Percentiles rank a stretch among this genome's conserved stretches.
Evolutionary conservation across 169 alveolate genomes (phyloP).

Genomic region (Plasmodium malariae): DNA sequence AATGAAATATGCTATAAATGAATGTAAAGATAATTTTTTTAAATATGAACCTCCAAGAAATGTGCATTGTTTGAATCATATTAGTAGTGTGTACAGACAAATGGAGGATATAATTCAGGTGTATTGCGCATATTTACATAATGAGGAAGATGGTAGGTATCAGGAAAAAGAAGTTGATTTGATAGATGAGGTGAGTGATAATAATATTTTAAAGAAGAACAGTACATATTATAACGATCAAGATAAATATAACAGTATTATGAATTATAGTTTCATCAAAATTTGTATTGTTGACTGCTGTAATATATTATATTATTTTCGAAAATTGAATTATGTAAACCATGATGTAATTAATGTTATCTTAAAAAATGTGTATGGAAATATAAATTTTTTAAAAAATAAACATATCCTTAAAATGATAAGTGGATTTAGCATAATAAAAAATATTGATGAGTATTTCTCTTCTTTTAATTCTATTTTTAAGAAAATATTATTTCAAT

Average conservation of each 20-base stretch:
- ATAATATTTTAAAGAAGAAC: neutral
- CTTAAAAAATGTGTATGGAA: conserved; percentile 27
- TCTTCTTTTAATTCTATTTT: conserved; percentile 32
- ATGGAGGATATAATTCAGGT: conserved; percentile 2
- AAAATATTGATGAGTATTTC: conserved; percentile 38
- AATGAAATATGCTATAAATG: neutral
- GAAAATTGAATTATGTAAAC: conserved; percentile 40
- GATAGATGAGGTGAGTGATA: too few relatives aligned
- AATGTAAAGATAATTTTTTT: neutral
- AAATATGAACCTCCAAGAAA: neutral
- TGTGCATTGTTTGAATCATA: neutral
- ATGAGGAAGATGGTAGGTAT: neutral
- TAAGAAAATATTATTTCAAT: conserved; percentile 38
- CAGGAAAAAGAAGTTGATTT: neutral
- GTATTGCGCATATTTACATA: neutral
- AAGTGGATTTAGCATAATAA: conserved; percentile 38
- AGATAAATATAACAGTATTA: conserved; percentile 1
- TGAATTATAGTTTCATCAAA: conserved; percentile 3
- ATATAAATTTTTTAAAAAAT: conserved; percentile 31
- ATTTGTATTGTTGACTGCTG: conserved; percentile 30
- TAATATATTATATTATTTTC: conserved; percentile 30
- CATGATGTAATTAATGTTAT: conserved; percentile 25
- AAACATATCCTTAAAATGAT: conserved; percentile 29
- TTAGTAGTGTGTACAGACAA: neutral
- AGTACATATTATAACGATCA: neutral